phyloP scores from a whole-genome alignment of 257 asterid genomes.

The Solanum sejunctum region DNA sequence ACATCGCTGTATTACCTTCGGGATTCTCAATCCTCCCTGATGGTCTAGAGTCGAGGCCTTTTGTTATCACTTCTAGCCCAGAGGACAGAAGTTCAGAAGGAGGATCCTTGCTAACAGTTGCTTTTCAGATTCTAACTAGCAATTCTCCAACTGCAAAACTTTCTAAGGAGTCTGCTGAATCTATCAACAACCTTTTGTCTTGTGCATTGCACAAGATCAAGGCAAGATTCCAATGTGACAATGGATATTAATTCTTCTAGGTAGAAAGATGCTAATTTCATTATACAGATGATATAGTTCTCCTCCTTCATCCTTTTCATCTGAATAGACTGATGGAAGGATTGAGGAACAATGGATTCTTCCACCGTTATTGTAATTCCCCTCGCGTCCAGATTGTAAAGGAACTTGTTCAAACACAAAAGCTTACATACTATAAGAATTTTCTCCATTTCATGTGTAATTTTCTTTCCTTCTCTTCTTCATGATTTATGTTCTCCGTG shows the following conservation, averaged over 20 bases:
- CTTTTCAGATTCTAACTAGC: constrained; percentile 55
- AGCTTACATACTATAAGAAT: not conserved
- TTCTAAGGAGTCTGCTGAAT: constrained; percentile 45
- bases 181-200: constrained; percentile 48
- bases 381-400: not conserved
- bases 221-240: constrained; percentile 62
- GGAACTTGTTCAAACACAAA: not conserved
- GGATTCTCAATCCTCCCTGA: constrained; percentile 78
- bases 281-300: not conserved
- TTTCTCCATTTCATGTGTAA: not conserved
- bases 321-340: not conserved
- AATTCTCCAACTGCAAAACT: constrained; percentile 35
- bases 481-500: not conserved
- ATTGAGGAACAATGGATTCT: not conserved
- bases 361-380: not conserved
- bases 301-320: not conserved
- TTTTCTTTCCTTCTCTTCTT: not conserved
- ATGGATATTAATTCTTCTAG: constrained; percentile 10
- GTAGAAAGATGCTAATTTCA: not conserved
- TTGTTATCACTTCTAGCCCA: constrained; percentile 44
- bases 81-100: constrained; percentile 67
- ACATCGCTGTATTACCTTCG: constrained; percentile 47
- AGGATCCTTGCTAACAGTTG: constrained; percentile 61
- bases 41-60: constrained; percentile 58
- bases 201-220: constrained; percentile 57